Conservation (phyloP, 129 eudicot genomes). For the Arctium lappa region DNA sequence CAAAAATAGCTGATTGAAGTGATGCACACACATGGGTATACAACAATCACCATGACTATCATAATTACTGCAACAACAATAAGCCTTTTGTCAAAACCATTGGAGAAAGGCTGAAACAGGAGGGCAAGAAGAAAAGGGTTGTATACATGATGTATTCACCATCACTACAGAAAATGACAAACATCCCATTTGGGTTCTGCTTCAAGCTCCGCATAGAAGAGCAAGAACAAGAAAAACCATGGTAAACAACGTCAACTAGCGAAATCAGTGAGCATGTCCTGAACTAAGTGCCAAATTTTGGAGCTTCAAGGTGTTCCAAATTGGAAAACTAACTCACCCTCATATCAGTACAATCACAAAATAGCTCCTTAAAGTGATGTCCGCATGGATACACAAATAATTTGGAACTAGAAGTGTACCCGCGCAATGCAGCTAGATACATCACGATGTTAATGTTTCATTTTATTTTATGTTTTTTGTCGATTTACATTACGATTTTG, state of each 20-base stretch:
- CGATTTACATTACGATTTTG: too few species aligned
- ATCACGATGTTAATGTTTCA: too few species aligned
- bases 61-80: not conserved
- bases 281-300: not conserved
- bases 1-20: constrained; percentile 4
- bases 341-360: not conserved
- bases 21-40: constrained; percentile 2
- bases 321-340: not conserved
- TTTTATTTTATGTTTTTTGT: too few species aligned
- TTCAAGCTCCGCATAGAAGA: constrained; percentile 64
- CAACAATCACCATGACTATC: not conserved
- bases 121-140: constrained; percentile 23
- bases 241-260: not conserved
- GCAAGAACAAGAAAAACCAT: not conserved
- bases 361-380: constrained; percentile 1
- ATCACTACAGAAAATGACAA: constrained; percentile 93
- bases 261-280: not conserved
- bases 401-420: too few species aligned
- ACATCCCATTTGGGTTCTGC: constrained; percentile 96
- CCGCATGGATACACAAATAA: not conserved
- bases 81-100: not conserved
- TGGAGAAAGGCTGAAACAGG: not conserved
- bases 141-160: constrained; percentile 95
- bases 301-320: not conserved
- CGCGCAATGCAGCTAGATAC: too few species aligned